Evolutionary conservation across 1,284 basidiomycete species (phyloP), one percentile per base, ranked within the genome.

Genomic region (Ceratobasidium sp.): DNA sequence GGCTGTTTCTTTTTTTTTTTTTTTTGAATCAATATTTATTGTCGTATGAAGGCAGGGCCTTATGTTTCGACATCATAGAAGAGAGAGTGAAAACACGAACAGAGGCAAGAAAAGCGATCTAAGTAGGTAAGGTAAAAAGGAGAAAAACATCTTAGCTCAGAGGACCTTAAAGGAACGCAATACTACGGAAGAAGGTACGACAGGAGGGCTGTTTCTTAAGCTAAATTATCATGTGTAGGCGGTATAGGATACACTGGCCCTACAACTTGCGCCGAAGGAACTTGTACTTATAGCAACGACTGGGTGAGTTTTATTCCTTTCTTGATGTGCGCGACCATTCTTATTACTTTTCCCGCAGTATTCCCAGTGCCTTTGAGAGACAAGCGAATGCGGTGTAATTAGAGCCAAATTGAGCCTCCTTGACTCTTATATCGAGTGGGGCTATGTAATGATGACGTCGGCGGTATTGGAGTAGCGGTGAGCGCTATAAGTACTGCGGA

Each of bases 391-490:
- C 30, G 8, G 50, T 68, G 14, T n/a, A 38, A 35, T 44, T 3
- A 60, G 35, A 70, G 16, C 68, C 68, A 16, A 73, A 62, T 62
- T 23, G 41, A 48, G 33, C 16, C 3, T 38, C 33, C 55, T 73
- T 73, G 57, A 44, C 57, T 23, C 64, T 23, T 44, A 30, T 41
- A 38, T 12, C 41, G 16, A 14, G 68, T 60, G 70, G n/a, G 48
- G 41, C 41, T 23, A 71, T 73, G 70, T 41, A 23, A 30, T 27
- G 41, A 73, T 73, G 70, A 73, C 70, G 70, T 57, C n/a, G n/a
- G 10, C 59, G n/a, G 48, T 35, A 6, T 54, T 70, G 68, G 68
- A 70, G 68, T 44, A 44, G 41, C 68, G 14, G 27, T 12, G 38
- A 6, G 12, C 38, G 14, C 41, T 70, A 70, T 70, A 70, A 70